Base-by-base conservation (phyloP, 2,329 filamentous ascomycete genomes). In the Podosphaera fusca region DNA sequence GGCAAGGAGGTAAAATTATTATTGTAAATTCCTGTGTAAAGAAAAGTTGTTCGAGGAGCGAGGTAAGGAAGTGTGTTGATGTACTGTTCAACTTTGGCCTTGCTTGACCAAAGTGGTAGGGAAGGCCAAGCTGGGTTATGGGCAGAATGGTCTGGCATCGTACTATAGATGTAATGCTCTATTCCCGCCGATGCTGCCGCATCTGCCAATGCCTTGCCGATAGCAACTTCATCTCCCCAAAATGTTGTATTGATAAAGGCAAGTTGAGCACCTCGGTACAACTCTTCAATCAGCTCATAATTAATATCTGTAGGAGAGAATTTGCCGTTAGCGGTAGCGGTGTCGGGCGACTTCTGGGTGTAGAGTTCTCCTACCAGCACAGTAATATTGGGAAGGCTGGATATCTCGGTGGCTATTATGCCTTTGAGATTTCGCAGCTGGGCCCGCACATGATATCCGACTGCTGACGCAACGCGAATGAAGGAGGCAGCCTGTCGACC, bases 231-330 rank as follows among this genome's bases (percentile, higher is more conserved):
- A 70, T 96, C 88, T 55, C 90, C 92, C 73, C 94, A 95, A 65
- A 94, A 94, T 4, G 88, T 94, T 47, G 92, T 98, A 73, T 98
- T 98, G 73, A 96, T 88, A 70, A 96, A 98, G 59, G 92, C 92
- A 55, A 94, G 77, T 64, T 94, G 84, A 30, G 86, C 84, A 60
- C 86, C 87, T 42, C 77, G 74, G 74, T 96, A 96, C 29, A 96
- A 76, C 62, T 84, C 76, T 56, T 78, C 75, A 66, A 95, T 84
- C 62, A 95, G 70, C 1, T 74, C 74, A 63, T 81, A 76, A 67
- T 87, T 87, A 65, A 90, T 79, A 60, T 84, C 78, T 60, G 84
- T 65, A 67, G 78, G 61, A 69, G 85, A 73, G 75, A 84, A 70
- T 72, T 76, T 47, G 12, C 59, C 60, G 2, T 55, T 84, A 85